These are phyloP conservation scores for Penicillium pancosmium DNA, from an alignment of 495 filamentous ascomycete genomes.

Conservation along the genomic window DNA sequence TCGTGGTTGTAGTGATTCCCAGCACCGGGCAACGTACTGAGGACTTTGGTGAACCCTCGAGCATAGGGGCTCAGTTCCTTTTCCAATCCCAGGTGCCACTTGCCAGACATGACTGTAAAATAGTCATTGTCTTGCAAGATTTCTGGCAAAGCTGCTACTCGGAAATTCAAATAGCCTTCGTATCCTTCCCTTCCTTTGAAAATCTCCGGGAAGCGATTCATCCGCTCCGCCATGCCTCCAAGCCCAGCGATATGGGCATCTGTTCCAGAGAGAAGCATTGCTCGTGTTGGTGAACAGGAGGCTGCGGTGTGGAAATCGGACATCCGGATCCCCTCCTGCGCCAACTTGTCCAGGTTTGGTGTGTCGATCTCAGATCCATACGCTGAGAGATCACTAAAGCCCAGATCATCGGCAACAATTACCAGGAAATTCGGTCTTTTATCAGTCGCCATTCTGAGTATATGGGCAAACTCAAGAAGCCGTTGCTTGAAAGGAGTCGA, in stretches of 20 bases:
- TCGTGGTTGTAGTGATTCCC: constrained; percentile 55
- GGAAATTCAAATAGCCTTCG: constrained; percentile 58
- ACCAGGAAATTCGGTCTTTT: constrained; percentile 33
- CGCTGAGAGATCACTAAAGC: constrained; percentile 30
- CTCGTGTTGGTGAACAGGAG: constrained; percentile 37
- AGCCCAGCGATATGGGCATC: constrained; percentile 48
- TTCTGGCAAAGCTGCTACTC: constrained; percentile 54
- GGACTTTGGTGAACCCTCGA: constrained; percentile 21
- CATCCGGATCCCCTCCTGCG: constrained; percentile 29
- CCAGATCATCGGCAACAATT: constrained; percentile 40
- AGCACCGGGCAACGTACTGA: constrained; percentile 40
- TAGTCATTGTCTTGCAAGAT: constrained; percentile 54
- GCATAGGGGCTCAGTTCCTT: constrained; percentile 6
- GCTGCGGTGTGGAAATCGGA: constrained; percentile 35
- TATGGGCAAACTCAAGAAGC: too few relatives aligned
- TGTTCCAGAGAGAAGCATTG: constrained; percentile 54
- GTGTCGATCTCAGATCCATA: constrained; percentile 39
- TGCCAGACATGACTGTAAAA: constrained; percentile 55
- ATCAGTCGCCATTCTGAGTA: not conserved
- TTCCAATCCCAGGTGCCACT: constrained; percentile 35
- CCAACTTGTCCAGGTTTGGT: constrained; percentile 31
- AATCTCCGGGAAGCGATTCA: constrained; percentile 19
- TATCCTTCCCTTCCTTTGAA: constrained; percentile 49
- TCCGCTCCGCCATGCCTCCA: constrained; percentile 26
- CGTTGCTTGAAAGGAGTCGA: too few relatives aligned